Evolutionary conservation across 2,329 filamentous ascomycete species (phyloP), one percentile per base, ranked within the genome.

Genomic region (Colletotrichum acutatum): DNA sequence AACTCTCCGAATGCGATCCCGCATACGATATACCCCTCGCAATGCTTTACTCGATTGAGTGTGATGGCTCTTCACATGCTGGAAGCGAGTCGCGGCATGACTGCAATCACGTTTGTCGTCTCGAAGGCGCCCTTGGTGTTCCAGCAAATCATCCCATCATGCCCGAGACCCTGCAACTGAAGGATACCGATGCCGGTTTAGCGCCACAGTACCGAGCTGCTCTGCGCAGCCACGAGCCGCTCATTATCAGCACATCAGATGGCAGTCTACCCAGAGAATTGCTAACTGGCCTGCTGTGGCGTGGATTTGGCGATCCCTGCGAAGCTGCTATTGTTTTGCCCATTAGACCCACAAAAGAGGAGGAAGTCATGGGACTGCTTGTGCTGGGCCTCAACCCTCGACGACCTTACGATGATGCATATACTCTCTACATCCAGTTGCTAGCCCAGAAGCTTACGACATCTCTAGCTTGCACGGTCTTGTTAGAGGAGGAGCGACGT

Each of bases 391-490:
- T 94, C 11, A 94, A 95, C 76, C 92, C 93, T 6, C 85, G 92
- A 56, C 85, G 92, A 54, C 92, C 92, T 0, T 94, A 93, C 74
- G 93, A 95, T 77, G 91, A 92, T 72, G 92, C 94, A 74, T 95
- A 94, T 77, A 88, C 87, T 54, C 86, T 93, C 9, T 94, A 93
- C 76, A 86, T 94, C 22, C 89, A 85, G 16, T 79, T 88, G 5
- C 78, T 89, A 42, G 84, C 81, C 53, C 85, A 88, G 74, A 93
- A 86, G 78, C 82, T 94, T 7, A 90, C 90, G 0, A 93, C 91
- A 1, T 92, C 91, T 0, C 83, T 94, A 62, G 92, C 92, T 7
- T 93, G 91, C 0, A 91, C 93, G 0, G 90, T 94, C 0, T 82
- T 94, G 1, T 89, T 94, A 58, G 91, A 93, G 78, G 92, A 94